These are phyloP conservation scores for Lasiosphaeriaceae sp. DNA, from an alignment of 495 filamentous ascomycete genomes.

Conservation along the genomic window DNA sequence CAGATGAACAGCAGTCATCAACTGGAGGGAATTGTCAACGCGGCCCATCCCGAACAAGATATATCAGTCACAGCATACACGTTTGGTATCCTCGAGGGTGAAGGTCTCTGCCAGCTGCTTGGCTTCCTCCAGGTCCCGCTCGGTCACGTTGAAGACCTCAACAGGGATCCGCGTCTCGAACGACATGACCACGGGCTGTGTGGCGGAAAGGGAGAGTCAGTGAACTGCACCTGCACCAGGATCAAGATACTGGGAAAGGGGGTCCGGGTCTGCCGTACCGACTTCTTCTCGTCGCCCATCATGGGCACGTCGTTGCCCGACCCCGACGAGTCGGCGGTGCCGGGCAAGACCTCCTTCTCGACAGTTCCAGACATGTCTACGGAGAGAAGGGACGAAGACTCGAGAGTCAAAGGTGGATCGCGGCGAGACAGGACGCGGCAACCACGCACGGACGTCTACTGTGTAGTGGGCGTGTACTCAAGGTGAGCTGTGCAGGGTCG, in stretches of 20 bases:
- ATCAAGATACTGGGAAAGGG: neutral
- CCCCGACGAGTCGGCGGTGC: neutral
- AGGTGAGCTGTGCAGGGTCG: no score
- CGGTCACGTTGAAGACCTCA: constrained; percentile 25
- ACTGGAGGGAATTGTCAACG: constrained; percentile 6
- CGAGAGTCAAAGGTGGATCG: no score
- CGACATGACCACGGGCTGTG: constrained; percentile 8
- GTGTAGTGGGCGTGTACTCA: no score
- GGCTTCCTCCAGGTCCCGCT: constrained; percentile 32
- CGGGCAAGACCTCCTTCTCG: neutral
- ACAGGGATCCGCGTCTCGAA: constrained; percentile 6
- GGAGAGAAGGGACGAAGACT: no score
- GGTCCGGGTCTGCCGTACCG: constrained; percentile 6
- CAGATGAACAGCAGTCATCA: constrained; percentile 20
- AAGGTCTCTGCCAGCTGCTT: constrained; percentile 25
- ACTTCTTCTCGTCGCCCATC: constrained; percentile 12
- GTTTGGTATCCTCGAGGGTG: constrained; percentile 29
- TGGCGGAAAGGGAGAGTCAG: neutral
- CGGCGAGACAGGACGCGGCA: no score
- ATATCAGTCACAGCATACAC: constrained; percentile 3
- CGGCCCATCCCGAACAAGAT: neutral
- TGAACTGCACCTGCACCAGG: neutral
- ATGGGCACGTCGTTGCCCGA: neutral
- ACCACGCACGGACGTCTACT: no score
- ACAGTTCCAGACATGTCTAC: no score